Evolutionary conservation across 345 rosid species (phyloP).

Genomic region (Noccaea caerulescens): DNA sequence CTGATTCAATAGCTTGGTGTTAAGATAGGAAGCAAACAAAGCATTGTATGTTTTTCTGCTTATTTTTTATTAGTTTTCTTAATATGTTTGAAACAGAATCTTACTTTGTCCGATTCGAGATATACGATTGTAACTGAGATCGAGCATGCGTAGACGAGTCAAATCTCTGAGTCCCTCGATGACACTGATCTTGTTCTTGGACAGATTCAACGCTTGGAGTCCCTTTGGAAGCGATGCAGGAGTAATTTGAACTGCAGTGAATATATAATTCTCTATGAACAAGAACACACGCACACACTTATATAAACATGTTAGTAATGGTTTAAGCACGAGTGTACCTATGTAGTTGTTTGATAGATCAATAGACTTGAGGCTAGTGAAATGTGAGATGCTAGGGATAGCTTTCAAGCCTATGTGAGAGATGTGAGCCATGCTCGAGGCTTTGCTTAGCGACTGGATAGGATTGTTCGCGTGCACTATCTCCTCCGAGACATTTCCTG

Average conservation of each 20-base stretch:
- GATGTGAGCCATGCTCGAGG: slow-evolving; percentile 84
- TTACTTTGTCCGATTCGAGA: slow-evolving; percentile 90
- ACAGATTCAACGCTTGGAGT: slow-evolving; percentile 71
- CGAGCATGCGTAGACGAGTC: slow-evolving; percentile 70
- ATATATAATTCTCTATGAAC: slow-evolving; percentile 19
- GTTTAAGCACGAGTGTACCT: slow-evolving; percentile 52
- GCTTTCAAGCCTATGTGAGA: slow-evolving; percentile 79
- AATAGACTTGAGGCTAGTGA: slow-evolving; percentile 77
- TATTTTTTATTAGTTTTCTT: no score
- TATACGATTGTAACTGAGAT: slow-evolving; percentile 93
- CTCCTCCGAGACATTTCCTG: slow-evolving; percentile 61
- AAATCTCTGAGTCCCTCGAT: slow-evolving; percentile 91
- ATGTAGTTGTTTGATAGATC: slow-evolving; percentile 80
- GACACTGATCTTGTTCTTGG: slow-evolving; percentile 77
- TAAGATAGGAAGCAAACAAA: slow-evolving; percentile 18
- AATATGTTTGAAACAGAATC: background rate
- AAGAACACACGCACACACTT: background rate
- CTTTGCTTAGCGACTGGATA: slow-evolving; percentile 79
- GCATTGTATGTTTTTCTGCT: background rate
- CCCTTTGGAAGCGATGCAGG: slow-evolving; percentile 88
- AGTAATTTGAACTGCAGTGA: slow-evolving; percentile 62
- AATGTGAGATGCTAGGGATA: slow-evolving; percentile 68
- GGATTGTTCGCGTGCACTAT: slow-evolving; percentile 66
- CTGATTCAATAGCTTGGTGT: slow-evolving; percentile 40
- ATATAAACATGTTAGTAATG: background rate